Evolutionary conservation across 495 filamentous ascomycete genomes (phyloP).

Genomic region (Ramalina peruviana): DNA sequence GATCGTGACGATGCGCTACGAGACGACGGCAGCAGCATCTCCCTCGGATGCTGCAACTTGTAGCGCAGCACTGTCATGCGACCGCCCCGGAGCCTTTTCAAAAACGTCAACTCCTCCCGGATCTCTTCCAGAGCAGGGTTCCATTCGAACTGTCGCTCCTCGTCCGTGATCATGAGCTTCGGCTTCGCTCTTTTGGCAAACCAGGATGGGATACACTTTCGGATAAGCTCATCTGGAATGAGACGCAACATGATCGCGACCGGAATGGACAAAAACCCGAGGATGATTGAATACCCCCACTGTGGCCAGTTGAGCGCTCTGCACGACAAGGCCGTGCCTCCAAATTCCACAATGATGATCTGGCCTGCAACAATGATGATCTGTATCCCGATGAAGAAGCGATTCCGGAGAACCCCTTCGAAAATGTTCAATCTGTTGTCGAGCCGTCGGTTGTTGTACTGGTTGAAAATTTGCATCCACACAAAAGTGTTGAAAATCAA

Average conservation of each 20-base stretch:
- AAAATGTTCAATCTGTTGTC: conserved; percentile 88
- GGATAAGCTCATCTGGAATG: conserved; percentile 54
- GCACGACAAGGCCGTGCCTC: conserved; percentile 56
- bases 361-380: conserved; percentile 73
- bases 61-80: conserved; percentile 79
- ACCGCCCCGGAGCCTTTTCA: conserved; percentile 62
- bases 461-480: conserved; percentile 93
- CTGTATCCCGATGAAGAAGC: conserved; percentile 73
- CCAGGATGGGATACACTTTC: conserved; percentile 38
- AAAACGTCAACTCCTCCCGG: conserved; percentile 64
- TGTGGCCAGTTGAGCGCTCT: conserved; percentile 45
- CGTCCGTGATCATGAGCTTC: conserved; percentile 52
- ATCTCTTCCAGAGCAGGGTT: conserved; percentile 52
- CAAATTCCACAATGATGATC: conserved; percentile 64
- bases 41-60: conserved; percentile 62
- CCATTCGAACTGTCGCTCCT: conserved; percentile 56
- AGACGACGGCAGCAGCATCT: conserved; percentile 56
- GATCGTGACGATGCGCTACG: conserved; percentile 54
- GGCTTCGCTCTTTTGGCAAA: conserved; percentile 32
- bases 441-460: conserved; percentile 70
- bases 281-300: conserved; percentile 62
- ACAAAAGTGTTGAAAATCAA: conserved; percentile 86
- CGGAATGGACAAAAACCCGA: conserved; percentile 57
- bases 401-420: conserved; percentile 65
- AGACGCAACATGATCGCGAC: conserved; percentile 59